A percentile compares a stretch with the other conserved stretches of the same genome.
Evolutionary conservation across 2,329 filamentous ascomycete genomes (phyloP).

Genomic region (Ascocoryne sarcoides): DNA sequence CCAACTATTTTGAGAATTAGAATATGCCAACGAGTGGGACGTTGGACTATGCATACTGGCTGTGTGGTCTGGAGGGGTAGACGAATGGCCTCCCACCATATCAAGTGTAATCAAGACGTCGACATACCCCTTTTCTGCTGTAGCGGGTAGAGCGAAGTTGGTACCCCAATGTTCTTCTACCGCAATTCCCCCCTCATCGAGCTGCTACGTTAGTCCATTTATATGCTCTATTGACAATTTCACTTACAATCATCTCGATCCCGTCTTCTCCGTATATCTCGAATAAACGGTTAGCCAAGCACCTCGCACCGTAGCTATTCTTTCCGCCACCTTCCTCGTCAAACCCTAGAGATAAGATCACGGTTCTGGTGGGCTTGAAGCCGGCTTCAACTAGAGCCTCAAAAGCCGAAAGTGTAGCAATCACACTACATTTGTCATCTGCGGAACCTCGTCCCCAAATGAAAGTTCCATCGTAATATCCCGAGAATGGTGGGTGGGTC

Average conservation of each 20-base stretch:
- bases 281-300: constrained; percentile 42
- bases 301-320: constrained; percentile 50
- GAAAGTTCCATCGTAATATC: constrained; percentile 43
- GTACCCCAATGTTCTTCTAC: constrained; percentile 32
- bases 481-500: constrained; percentile 20
- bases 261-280: constrained; percentile 47
- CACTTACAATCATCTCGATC: constrained; percentile 45
- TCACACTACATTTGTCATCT: constrained; percentile 48
- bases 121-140: constrained; percentile 47
- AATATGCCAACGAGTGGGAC: no score
- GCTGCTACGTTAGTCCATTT: no score
- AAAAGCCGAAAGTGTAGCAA: constrained; percentile 42
- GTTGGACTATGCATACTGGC: no score
- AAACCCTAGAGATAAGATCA: constrained; percentile 54
- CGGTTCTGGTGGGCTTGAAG: constrained; percentile 46
- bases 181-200: constrained; percentile 50
- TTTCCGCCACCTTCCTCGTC: no score
- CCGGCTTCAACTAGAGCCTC: constrained; percentile 43
- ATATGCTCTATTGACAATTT: background rate
- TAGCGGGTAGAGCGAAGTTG: constrained; percentile 41
- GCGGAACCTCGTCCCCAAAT: constrained; percentile 46
- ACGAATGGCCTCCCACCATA: constrained; percentile 52
- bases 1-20: no score
- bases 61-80: constrained; percentile 52
- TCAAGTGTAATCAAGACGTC: constrained; percentile 49